These are phyloP conservation scores for Didymosphaeria variabile DNA, from an alignment of 2,329 filamentous ascomycete species.

Conservation along the genomic window DNA sequence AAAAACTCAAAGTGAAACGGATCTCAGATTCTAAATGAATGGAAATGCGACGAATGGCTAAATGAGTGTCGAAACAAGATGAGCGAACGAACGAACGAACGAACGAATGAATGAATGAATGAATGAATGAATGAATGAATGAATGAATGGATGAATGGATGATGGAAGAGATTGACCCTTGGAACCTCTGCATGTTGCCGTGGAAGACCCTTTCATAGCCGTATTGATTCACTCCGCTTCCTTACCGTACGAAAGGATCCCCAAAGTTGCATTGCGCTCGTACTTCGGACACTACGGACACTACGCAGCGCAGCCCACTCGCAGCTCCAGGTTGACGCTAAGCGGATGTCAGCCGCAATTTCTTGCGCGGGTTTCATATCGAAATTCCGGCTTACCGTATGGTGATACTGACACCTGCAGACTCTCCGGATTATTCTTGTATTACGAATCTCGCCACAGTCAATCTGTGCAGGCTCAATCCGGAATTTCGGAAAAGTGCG, in stretches of 20 bases:
- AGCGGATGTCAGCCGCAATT: conserved; percentile 2
- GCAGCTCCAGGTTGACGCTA: conserved; percentile 5
- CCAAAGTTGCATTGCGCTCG: conserved; percentile 2
- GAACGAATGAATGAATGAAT: conserved; percentile 1
- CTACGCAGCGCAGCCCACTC: conserved; percentile 2
- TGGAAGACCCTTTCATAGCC: conserved; percentile 5
- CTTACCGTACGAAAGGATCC: neutral
- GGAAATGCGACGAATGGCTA: conserved; percentile 4
- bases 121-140: conserved; percentile 1
- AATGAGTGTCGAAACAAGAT: conserved; percentile 9
- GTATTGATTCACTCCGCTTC: conserved; percentile 1
- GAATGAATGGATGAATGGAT: conserved; percentile 2
- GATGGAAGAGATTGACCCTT: conserved; percentile 6
- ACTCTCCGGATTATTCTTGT: conserved; percentile 7
- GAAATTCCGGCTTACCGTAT: conserved; percentile 5
- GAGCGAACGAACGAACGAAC: conserved; percentile 7
- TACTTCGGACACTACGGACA: conserved; percentile 5
- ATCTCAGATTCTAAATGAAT: conserved; percentile 8
- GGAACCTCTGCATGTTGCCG: conserved; percentile 5
- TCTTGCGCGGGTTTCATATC: neutral
- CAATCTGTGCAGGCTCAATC: neutral
- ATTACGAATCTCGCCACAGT: conserved; percentile 3
- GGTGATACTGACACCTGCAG: conserved; percentile 1
- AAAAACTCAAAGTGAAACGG: neutral
- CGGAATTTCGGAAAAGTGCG: neutral